Evolutionary conservation across 352 stramenopile species (phyloP).

Genomic region (Phytophthora meadii): DNA sequence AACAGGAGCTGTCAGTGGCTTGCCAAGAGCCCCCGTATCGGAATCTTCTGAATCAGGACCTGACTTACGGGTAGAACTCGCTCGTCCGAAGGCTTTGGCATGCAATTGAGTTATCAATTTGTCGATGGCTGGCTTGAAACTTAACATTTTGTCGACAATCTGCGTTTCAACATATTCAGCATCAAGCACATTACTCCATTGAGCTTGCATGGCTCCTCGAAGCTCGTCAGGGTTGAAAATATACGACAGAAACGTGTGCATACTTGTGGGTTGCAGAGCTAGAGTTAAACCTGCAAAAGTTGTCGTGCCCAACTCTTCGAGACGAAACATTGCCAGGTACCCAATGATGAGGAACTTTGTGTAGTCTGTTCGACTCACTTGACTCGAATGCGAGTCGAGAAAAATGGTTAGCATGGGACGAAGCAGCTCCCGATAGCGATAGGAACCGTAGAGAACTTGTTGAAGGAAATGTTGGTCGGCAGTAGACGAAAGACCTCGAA

Average conservation of each 20-base stretch:
- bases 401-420: slow-evolving; percentile 85
- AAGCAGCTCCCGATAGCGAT: slow-evolving; percentile 88
- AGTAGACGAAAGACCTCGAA: slow-evolving; percentile 43
- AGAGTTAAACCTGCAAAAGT: slow-evolving; percentile 71
- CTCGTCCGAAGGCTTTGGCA: slow-evolving; percentile 69
- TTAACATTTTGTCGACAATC: slow-evolving; percentile 72
- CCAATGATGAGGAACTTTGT: slow-evolving; percentile 92
- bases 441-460: slow-evolving; percentile 91
- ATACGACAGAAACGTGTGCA: slow-evolving; percentile 88
- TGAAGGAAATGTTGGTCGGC: slow-evolving; percentile 79
- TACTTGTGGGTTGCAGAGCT: slow-evolving; percentile 82
- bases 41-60: neutral
- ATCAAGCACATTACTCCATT: slow-evolving; percentile 89
- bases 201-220: slow-evolving; percentile 66
- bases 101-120: slow-evolving; percentile 63
- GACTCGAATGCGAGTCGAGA: slow-evolving; percentile 78
- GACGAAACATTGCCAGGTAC: slow-evolving; percentile 90
- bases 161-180: slow-evolving; percentile 83
- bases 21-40: slow-evolving; percentile 50
- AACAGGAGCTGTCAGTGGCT: slow-evolving; percentile 68
- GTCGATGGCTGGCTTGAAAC: slow-evolving; percentile 43
- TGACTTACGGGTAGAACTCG: slow-evolving; percentile 19
- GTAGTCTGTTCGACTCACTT: slow-evolving; percentile 86
- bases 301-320: slow-evolving; percentile 83
- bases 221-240: slow-evolving; percentile 80